Evolutionary conservation across 805 yeast species (phyloP).

Genomic region (Nakazawaea sp.): DNA sequence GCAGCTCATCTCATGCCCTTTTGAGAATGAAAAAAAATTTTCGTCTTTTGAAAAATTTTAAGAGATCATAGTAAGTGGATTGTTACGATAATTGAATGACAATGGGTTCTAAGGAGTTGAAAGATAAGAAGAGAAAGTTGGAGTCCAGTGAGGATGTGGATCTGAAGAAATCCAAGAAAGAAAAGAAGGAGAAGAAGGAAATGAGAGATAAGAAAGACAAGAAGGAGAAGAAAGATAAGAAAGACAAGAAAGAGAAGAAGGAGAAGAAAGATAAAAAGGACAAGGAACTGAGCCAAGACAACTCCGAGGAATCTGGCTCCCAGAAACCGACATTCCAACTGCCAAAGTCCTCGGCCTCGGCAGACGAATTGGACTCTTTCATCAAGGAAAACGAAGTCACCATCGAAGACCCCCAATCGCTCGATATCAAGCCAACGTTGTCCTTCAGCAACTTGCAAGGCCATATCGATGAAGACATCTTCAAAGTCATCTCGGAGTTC

Average conservation of each 20-base stretch:
- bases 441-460: constrained; percentile 54
- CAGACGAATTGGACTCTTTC: constrained; percentile 55
- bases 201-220: constrained; percentile 27
- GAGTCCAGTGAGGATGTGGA: constrained; percentile 12
- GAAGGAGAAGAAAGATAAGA: constrained; percentile 33
- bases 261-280: constrained; percentile 19
- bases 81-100: neutral
- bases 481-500: constrained; percentile 59
- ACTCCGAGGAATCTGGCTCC: constrained; percentile 4
- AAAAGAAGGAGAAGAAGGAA: constrained; percentile 21
- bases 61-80: neutral
- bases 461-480: constrained; percentile 45
- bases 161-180: constrained; percentile 19
- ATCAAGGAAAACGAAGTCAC: constrained; percentile 67
- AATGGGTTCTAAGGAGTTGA: constrained; percentile 15
- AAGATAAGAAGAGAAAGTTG: constrained; percentile 22
- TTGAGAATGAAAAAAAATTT: constrained; percentile 1
- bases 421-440: constrained; percentile 60
- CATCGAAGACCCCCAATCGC: constrained; percentile 58
- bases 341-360: constrained; percentile 34
- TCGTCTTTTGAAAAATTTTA: constrained; percentile 6
- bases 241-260: constrained; percentile 28
- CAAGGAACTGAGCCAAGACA: constrained; percentile 15
- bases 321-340: constrained; percentile 6
- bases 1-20: neutral